Base-by-base conservation (phyloP, 495 filamentous ascomycete species). In the Penicillium desertorum region DNA sequence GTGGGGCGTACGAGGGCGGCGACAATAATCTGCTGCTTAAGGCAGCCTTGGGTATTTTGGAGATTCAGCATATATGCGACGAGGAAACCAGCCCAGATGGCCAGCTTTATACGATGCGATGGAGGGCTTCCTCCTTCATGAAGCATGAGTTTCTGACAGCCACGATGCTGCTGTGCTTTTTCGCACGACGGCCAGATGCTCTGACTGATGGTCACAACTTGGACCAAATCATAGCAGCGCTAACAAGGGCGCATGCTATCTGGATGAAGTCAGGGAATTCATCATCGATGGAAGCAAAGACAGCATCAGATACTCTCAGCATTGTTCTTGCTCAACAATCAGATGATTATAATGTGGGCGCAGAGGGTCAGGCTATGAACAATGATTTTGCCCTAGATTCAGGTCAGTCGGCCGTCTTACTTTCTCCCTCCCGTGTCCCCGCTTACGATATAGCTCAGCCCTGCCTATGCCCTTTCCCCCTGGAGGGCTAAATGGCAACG, bases 1-100 rank as follows among this genome's bases (percentile, higher is more conserved):
- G 39, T 20, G 5, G 59, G 59, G 12, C 59, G 49, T 2, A 30
- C 36, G 17, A 62, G 7, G 12, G 60, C 49, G 5, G n/a, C 12
- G 1, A 44, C 4, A 10, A 61, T 11, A 61, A 56, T 37, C 65
- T 62, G 32, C 10, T 29, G 19, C 1, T 7, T n/a, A 5, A 45
- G 22, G 43, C 43, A 25, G 43, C 43, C 12, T 45, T 45, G 22
- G 43, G 43, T 14, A 25, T 45, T 22, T 45, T 45, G 22, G 43
- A 45, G 12, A 45, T 45, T 5, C 43, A 45, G 22, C 43, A 5
- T 2, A 45, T 45, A 25, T 11, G 4, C 22, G 43, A 45, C 43
- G 43, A 45, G 22, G 43, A 45, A 45, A 45, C 43, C 12, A 25
- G 5, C 11, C 43, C 22, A 16, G 43, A 45, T 45, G 43, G 43